Evolutionary conservation across 768 basidiomycete species (phyloP).

Genomic region (Suillus clintonianus): DNA sequence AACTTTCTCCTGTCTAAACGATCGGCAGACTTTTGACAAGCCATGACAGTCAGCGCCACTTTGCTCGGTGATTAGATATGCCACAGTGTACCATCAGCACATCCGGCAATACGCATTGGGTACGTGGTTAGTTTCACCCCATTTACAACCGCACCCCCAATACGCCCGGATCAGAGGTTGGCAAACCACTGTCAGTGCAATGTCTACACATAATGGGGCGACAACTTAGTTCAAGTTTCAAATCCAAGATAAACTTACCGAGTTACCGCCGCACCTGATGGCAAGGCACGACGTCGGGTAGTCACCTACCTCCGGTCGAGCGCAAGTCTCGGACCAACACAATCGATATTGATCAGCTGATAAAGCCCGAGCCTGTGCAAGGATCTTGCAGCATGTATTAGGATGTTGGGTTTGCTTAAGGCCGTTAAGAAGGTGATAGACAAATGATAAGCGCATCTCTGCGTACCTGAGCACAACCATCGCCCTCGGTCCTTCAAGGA

Average conservation of each 20-base stretch:
- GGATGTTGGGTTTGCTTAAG: not conserved
- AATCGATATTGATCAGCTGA: not conserved
- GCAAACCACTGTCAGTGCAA: not conserved
- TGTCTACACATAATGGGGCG: not conserved
- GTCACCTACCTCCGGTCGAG: not conserved
- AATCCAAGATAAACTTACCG: not conserved
- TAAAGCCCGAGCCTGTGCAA: slow-evolving; percentile 1
- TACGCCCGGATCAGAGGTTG: not conserved
- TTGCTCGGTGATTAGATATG: not conserved
- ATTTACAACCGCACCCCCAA: not conserved
- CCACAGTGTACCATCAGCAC: not conserved
- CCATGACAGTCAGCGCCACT: not conserved
- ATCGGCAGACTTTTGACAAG: not conserved
- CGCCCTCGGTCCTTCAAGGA: not conserved
- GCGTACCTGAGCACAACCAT: slow-evolving; percentile 1
- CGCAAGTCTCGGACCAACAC: not conserved
- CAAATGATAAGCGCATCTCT: not conserved
- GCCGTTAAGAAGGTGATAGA: slow-evolving; percentile 7
- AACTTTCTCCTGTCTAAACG: not conserved
- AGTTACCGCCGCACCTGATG: not conserved
- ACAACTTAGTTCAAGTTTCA: not conserved
- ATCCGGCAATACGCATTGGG: not conserved
- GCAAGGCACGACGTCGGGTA: not conserved
- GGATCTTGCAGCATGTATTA: not conserved
- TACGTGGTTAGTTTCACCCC: not conserved